Conservation (phyloP, 768 basidiomycete species). For the Xerocomellus chrysenteron region DNA sequence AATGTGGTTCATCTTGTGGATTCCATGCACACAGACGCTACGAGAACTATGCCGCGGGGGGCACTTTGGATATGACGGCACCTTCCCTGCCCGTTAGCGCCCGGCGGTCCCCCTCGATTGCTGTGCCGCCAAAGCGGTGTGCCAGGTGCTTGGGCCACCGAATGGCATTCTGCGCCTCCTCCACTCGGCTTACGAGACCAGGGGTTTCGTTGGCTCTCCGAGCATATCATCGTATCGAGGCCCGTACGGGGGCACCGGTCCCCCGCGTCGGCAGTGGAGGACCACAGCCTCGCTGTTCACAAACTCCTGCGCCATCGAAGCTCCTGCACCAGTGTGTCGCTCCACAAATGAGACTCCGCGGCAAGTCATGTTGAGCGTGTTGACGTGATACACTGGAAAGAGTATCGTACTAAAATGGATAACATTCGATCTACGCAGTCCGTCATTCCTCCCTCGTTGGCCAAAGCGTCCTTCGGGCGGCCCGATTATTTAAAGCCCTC, state of each 20-base stretch:
- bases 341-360: conserved; percentile 12
- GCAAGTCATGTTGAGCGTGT: background rate
- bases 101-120: background rate
- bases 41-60: conserved; percentile 1
- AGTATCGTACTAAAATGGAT: conserved; percentile 18
- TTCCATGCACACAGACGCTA: background rate
- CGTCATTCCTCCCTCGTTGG: conserved; percentile 17
- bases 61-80: background rate
- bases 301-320: conserved; percentile 10
- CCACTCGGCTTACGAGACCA: background rate
- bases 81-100: background rate
- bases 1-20: background rate
- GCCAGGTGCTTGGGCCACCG: conserved; percentile 8
- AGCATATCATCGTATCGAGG: background rate
- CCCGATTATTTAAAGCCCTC: conserved; percentile 24
- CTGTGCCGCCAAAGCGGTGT: conserved; percentile 29
- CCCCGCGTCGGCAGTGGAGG: conserved; percentile 15
- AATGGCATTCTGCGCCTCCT: conserved; percentile 20
- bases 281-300: conserved; percentile 22
- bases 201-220: background rate
- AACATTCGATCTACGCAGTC: conserved; percentile 17
- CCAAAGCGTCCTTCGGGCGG: conserved; percentile 19
- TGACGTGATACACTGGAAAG: conserved; percentile 32
- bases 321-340: background rate
- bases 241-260: background rate